Base-by-base conservation (phyloP, 805 yeast species). In the Saccharomycopsis fibuligera region DNA sequence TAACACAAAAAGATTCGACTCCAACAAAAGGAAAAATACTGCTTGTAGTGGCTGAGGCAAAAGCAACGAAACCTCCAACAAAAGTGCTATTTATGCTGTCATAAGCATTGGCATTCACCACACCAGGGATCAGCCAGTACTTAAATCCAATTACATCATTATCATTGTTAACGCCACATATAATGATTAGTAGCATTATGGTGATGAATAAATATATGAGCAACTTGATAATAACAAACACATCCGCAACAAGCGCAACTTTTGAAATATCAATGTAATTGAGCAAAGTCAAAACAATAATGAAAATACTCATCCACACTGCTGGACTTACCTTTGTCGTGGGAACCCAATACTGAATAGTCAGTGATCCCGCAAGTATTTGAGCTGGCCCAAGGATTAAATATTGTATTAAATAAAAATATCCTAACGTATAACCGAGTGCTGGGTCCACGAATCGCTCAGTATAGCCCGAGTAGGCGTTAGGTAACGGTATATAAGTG, bases 401-500 rank as follows among this genome's bases (percentile, higher is more conserved):
- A 77, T 79, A 74, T 57, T 73, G 73, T 58, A 76, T 63, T 51
- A 72, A 72, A 56, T 76, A 76, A 58, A 74, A 78, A 73, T 78
- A 74, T 50, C 81, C 81, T 61, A 72, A 68, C 6, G 84, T 82
- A 58, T 77, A 80, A 27, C 83, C 86, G 68, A 77, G 74, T 6
- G 82, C 75, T 14, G 73, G 72, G 56, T 79, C 83, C 47, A 81
- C 64, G 57, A 80, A 79, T 54, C 76, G 66, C n/a, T 79, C 67
- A 9, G 80, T 74, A 61, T 75, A 80, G n/a, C 81, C 74, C 37
- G 78, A 72, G 56, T 79, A 80, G 5, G 83, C 79, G 61, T 86
- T 86, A 6, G 82, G 70, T 16, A 79, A 72, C 9, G 86, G 86
- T 62, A 74, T 80, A 56, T 74, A 82, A 6, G 89, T 82, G 44